Evolutionary conservation across 805 yeast genomes (phyloP), one percentile per base, ranked within the genome.

Genomic region (Barnettozyma vustinii): DNA sequence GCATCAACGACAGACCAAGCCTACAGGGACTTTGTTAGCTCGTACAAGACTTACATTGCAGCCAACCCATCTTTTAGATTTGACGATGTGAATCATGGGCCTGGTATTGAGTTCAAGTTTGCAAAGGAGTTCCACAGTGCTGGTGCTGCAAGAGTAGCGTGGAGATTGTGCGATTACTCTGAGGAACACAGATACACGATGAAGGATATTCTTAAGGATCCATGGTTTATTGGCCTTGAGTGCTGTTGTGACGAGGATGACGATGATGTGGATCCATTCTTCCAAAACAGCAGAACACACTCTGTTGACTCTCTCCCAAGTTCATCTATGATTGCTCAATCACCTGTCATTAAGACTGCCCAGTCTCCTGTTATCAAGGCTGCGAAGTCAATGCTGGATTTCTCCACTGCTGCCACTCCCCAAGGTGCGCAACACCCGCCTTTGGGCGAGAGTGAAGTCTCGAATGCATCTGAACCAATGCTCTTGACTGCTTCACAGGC

Each of bases 101-200:
- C 94, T 1, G 91, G 92, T 16, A 65, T 76, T 5, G 94, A 87
- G 59, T 84, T 80, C 63, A 80, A 77, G 56, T 79, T 79, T 73
- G 90, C 89, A 0, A 75, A 79, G 48, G 80, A 74, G 51, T 81
- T 76, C 64, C 76, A 75, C 30, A 74, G 76, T 40, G 63, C 76
- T 1, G 83, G 83, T 12, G 81, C 84, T 21, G 79, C 90, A 1
- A 73, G 94, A 57, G 80, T 74, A 7, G 81, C 87, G 9, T 84
- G 91, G 89, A 77, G 85, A 62, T 65, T 86, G 45, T 78, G 84
- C 56, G 90, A 85, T 58, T 88, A 89, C 4, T 68, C 78, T 21
- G 70, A 76, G 0, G 59, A 57, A 1, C 70, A 77, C 8, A 71
- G 95, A 52, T 80, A 80, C 60, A 71, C 75, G 16, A 57, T 86